These are phyloP conservation scores for Fusarium sp. DNA, from an alignment of 2,329 filamentous ascomycete species.

Conservation along the genomic window DNA sequence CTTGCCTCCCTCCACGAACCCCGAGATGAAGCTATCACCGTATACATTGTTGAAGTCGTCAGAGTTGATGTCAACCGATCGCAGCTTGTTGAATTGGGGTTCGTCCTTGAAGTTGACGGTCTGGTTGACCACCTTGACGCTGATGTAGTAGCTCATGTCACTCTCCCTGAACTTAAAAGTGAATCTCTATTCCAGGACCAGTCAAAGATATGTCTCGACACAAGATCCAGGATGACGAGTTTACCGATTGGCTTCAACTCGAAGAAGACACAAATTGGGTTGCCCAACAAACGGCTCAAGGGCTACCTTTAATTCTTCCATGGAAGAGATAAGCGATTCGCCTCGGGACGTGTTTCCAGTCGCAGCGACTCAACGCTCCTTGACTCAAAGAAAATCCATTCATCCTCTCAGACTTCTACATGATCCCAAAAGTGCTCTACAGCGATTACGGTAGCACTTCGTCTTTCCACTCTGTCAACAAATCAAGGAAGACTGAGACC, in stretches of 20 bases:
- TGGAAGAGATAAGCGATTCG: background rate
- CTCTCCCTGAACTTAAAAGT: conserved; percentile 2
- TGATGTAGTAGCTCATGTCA: conserved; percentile 1
- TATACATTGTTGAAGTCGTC: background rate
- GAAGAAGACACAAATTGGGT: too few relatives aligned
- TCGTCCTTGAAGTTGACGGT: conserved; percentile 5
- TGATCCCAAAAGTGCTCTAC: background rate
- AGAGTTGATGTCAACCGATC: background rate
- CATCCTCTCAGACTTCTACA: background rate
- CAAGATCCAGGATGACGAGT: too few relatives aligned
- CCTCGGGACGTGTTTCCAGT: background rate
- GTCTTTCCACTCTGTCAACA: background rate
- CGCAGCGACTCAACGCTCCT: background rate
- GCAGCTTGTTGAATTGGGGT: background rate
- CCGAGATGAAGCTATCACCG: background rate
- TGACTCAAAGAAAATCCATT: background rate
- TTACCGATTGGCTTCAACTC: too few relatives aligned
- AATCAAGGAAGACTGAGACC: background rate
- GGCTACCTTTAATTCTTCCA: background rate
- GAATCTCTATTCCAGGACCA: background rate
- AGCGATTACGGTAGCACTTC: background rate
- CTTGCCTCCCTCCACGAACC: background rate
- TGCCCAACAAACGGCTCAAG: background rate
- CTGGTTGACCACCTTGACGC: conserved; percentile 9
- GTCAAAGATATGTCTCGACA: too few relatives aligned